Evolutionary conservation across 805 yeast species (phyloP).

Genomic region (Spathaspora girioi): DNA sequence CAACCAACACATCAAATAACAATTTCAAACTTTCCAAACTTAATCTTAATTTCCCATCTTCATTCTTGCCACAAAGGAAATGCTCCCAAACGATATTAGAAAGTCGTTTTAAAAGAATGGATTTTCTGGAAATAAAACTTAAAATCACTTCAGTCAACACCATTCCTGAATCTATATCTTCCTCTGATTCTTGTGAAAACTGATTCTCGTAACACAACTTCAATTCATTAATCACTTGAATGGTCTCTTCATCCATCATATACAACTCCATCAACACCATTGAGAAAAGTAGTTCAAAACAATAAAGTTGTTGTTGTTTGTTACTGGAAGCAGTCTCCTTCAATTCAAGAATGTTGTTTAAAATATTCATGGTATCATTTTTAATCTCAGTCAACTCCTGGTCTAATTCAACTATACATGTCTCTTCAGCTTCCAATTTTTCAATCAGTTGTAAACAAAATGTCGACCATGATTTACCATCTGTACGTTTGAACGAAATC

Average conservation of each 20-base stretch:
- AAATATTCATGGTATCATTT: slow-evolving; percentile 44
- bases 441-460: slow-evolving; percentile 41
- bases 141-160: slow-evolving; percentile 41
- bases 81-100: slow-evolving; percentile 40
- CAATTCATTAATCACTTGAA: slow-evolving; percentile 70
- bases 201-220: slow-evolving; percentile 53
- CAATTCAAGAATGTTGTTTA: slow-evolving; percentile 28
- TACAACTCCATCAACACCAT: slow-evolving; percentile 75
- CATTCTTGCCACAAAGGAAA: slow-evolving; percentile 28
- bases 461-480: slow-evolving; percentile 58
- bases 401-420: slow-evolving; percentile 45
- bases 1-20: slow-evolving; percentile 31
- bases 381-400: slow-evolving; percentile 51
- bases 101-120: slow-evolving; percentile 33
- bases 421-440: slow-evolving; percentile 19
- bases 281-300: slow-evolving; percentile 75
- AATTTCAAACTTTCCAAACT: slow-evolving; percentile 31
- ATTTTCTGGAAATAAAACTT: slow-evolving; percentile 42
- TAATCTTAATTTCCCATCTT: slow-evolving; percentile 22
- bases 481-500: slow-evolving; percentile 40
- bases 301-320: slow-evolving; percentile 46
- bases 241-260: slow-evolving; percentile 74
- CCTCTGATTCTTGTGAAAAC: slow-evolving; percentile 22
- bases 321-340: slow-evolving; percentile 21
- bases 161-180: slow-evolving; percentile 29